Evolutionary conservation across 164 flowering plant genomes (phyloP).

Genomic region (Umbilicus rupestris): DNA sequence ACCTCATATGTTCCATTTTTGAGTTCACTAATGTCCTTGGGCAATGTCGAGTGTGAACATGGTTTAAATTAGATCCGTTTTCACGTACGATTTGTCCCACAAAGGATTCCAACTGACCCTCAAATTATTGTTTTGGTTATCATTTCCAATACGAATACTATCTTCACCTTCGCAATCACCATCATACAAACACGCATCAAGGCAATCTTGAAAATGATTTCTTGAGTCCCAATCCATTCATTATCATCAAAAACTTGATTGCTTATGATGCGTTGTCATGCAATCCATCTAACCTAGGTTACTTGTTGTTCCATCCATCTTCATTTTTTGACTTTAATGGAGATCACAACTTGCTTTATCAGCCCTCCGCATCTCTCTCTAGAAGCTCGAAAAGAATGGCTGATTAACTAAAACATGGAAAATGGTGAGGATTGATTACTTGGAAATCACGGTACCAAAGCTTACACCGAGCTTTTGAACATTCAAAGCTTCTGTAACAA

Average conservation of each 20-base stretch:
- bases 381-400: too few species aligned
- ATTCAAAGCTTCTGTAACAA: background rate
- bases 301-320: background rate
- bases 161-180: background rate
- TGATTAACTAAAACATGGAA: too few species aligned
- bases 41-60: background rate
- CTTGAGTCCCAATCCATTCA: background rate
- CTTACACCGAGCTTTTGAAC: background rate
- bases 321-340: background rate
- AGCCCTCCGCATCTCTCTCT: background rate
- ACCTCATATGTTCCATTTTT: background rate
- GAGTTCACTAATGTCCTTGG: too few species aligned
- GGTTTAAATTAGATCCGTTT: background rate
- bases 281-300: background rate
- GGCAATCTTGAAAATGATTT: background rate
- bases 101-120: background rate
- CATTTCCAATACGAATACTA: background rate
- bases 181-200: background rate
- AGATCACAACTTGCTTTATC: background rate
- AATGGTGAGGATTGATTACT: too few species aligned
- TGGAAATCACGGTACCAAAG: too few species aligned
- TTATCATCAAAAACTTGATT: background rate
- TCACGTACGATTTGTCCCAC: background rate
- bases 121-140: background rate
- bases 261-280: conserved; percentile 1